phyloP scores from a whole-genome alignment of 2,329 filamentous ascomycete species.

The Fusarium lateritium region DNA sequence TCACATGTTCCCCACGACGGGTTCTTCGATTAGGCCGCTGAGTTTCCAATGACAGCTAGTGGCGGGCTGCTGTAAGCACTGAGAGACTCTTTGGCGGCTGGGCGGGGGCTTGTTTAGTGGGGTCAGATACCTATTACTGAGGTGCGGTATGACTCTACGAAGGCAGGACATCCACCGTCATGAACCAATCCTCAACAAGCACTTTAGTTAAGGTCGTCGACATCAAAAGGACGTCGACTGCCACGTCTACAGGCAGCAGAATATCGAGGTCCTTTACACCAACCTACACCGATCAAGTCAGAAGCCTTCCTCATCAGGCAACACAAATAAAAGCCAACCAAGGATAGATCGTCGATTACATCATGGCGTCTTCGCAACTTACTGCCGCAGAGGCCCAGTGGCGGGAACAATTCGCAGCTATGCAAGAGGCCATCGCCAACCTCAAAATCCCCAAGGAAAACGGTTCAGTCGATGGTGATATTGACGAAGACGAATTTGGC shows the following conservation, averaged over 20 bases:
- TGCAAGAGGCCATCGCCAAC: constrained; percentile 87
- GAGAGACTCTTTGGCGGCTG: constrained; percentile 27
- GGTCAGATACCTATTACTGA: constrained; percentile 17
- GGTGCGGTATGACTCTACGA: constrained; percentile 47
- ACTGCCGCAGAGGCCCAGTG: constrained; percentile 73
- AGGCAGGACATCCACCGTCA: constrained; percentile 23
- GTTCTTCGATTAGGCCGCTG: constrained; percentile 30
- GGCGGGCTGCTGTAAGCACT: constrained; percentile 15
- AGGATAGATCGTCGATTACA: constrained; percentile 17
- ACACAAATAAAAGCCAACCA: background rate
- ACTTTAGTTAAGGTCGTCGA: constrained; percentile 26
- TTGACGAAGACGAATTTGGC: constrained; percentile 75
- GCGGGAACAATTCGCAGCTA: constrained; percentile 86
- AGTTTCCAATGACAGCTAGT: constrained; percentile 40
- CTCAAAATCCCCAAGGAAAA: constrained; percentile 67
- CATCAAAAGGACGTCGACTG: constrained; percentile 31
- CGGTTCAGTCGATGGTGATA: constrained; percentile 60
- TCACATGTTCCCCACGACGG: constrained; percentile 50
- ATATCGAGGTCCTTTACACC: constrained; percentile 8
- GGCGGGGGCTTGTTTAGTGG: constrained; percentile 40
- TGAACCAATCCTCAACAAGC: constrained; percentile 37
- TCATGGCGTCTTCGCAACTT: constrained; percentile 56
- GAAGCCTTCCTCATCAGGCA: constrained; percentile 2
- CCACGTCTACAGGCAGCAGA: constrained; percentile 34
- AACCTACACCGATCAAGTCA: constrained; percentile 1